Evolutionary conservation across 805 yeast species (phyloP).

Genomic region (Candida rishiriensis): DNA sequence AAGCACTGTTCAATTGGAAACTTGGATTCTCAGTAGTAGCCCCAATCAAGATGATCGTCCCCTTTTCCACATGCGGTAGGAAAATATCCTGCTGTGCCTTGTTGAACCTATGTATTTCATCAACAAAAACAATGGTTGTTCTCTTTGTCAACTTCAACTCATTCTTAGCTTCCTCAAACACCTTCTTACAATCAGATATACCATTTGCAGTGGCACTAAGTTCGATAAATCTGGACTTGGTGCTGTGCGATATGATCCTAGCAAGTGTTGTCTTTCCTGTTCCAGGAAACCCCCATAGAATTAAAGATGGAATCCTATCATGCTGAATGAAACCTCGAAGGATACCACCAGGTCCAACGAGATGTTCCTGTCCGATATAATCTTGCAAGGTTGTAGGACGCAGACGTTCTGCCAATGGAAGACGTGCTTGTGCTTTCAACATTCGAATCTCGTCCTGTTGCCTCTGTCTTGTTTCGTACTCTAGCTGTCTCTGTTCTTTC

Average conservation of each 20-base stretch:
- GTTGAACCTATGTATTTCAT: constrained; percentile 88
- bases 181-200: constrained; percentile 57
- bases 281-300: constrained; percentile 95
- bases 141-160: constrained; percentile 44
- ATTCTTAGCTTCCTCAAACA: constrained; percentile 47
- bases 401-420: constrained; percentile 73
- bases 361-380: constrained; percentile 81
- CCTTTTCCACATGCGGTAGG: constrained; percentile 78
- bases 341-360: constrained; percentile 63
- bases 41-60: constrained; percentile 78
- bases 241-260: constrained; percentile 50
- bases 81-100: constrained; percentile 86
- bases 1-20: constrained; percentile 74
- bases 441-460: constrained; percentile 16
- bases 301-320: constrained; percentile 77
- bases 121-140: constrained; percentile 73
- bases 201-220: constrained; percentile 80
- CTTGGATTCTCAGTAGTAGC: constrained; percentile 98
- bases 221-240: constrained; percentile 62
- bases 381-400: constrained; percentile 70
- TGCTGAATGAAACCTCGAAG: constrained; percentile 59
- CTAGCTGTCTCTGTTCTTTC: neutral
- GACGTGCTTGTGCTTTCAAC: constrained; percentile 18
- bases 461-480: constrained; percentile 5
- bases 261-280: constrained; percentile 85